Percentiles rank a stretch among this genome's conserved stretches.
Evolutionary conservation across 495 filamentous ascomycete species (phyloP).

Genomic region (Aspergillus indologenus): DNA sequence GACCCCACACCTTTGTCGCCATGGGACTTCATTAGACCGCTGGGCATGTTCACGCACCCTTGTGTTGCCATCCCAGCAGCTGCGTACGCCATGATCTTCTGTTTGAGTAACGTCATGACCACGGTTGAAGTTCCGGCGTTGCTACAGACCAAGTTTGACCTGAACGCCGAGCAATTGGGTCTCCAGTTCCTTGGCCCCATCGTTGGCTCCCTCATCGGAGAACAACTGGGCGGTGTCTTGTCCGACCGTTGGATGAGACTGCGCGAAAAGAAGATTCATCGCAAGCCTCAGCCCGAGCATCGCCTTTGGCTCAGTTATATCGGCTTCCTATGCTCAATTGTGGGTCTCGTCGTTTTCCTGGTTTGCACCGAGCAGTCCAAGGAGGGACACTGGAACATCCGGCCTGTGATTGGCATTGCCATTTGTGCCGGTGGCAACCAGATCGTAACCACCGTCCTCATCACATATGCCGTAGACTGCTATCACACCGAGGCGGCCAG

Average conservation of each 20-base stretch:
- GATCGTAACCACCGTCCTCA: slow-evolving; percentile 53
- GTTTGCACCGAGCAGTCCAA: slow-evolving; percentile 42
- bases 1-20: slow-evolving; percentile 44
- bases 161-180: slow-evolving; percentile 52
- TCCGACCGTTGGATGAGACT: slow-evolving; percentile 52
- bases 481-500: slow-evolving; percentile 47
- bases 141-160: slow-evolving; percentile 45
- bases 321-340: slow-evolving; percentile 46
- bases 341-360: slow-evolving; percentile 51
- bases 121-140: slow-evolving; percentile 55
- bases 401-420: slow-evolving; percentile 49
- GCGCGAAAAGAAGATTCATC: slow-evolving; percentile 22
- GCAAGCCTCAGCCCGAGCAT: slow-evolving; percentile 39
- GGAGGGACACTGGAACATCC: slow-evolving; percentile 43
- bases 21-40: slow-evolving; percentile 48
- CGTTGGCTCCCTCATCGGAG: slow-evolving; percentile 52
- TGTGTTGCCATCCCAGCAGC: slow-evolving; percentile 46
- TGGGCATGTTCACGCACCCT: slow-evolving; percentile 35
- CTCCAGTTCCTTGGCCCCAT: slow-evolving; percentile 54
- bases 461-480: slow-evolving; percentile 57
- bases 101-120: slow-evolving; percentile 44
- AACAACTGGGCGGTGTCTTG: slow-evolving; percentile 51
- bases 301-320: slow-evolving; percentile 54
- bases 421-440: slow-evolving; percentile 54
- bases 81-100: slow-evolving; percentile 53